Base-by-base conservation (phyloP, 169 alveolate species). In the Cryptosporidium baileyi region DNA sequence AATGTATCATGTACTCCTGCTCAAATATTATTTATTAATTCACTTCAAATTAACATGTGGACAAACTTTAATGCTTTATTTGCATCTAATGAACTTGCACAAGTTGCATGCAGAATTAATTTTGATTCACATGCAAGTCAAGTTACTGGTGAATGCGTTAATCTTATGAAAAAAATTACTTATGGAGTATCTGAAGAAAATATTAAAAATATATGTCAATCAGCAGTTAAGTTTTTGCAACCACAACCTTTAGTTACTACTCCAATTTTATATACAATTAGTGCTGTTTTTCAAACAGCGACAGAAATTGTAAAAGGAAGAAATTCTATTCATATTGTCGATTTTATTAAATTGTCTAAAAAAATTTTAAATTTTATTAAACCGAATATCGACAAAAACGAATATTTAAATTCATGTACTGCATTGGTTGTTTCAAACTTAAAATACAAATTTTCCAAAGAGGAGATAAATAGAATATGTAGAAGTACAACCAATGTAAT, bases 71-170 rank as follows among this genome's bases (percentile, higher is more conserved):
- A 57, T 17, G 85, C 85, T 1, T 28, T 74, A 19, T 54, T 74
- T 26, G 51, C 85, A n/a, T 30, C 85, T 15, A 74, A 57, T 11
- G 85, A 74, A n/a, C 52, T 74, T 1, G 65, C 85, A 11, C 65
- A 74, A 34, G 59, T 74, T 40, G 85, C 67, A 19, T 74, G 85
- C 41, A 74, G 67, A 43, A 54, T 74, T 1, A 74, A 74, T 54
- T 28, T 74, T 5, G 85, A 74, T 5, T 52, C 65, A 2, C 51
- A 38, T 19, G 67, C 67, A 0, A 54, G 74, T 11, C 85, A 74
- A 24, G 85, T 60, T 15, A 32, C 67, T 8, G 51, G 74, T 13
- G 85, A 74, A n/a, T 74, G 85, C 11, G 36, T 19, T 74, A 52
- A 36, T 38, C 26, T 74, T 32, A 9, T 74, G 43, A 30, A 38